Base-by-base conservation (phyloP, 2,329 filamentous ascomycete genomes). In the Ilyonectria robusta region DNA sequence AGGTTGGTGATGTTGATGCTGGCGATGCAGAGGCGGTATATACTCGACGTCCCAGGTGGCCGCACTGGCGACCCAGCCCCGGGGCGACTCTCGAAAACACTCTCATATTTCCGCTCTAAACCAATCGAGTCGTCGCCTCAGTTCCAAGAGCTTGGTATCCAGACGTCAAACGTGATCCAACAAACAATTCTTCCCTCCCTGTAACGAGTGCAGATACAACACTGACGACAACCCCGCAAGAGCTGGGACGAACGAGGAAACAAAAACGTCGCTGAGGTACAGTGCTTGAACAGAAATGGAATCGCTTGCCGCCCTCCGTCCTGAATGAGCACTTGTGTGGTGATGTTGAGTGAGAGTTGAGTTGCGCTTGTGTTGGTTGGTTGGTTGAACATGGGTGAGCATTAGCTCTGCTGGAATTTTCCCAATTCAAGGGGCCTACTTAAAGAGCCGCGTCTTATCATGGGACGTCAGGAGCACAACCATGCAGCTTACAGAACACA, bases 21-120 rank as follows among this genome's bases (percentile, higher is more conserved):
- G 60, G 15, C 47, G 65, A 29, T 17, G 55, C 17, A 9, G 62
- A 40, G 6, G 57, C 15, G 44, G 19, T 48, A 40, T 67, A 73
- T 37, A 40, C 35, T 42, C 59, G 70, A 9, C 31, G 37, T 3
- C 56, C 26, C 2, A 51, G 23, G 10, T 40, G 42, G 29, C 60
- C 33, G 46, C 65, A 68, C 21, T 65, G 68, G 55, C 70, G 56
- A 42, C 23, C 47, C 9, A 73, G 21, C 11, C 26, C 19, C 4
- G 53, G 31, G 17, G 11, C 19, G 3, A 23, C 42, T 53, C 46
- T 64, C 2, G 50, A 42, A 26, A 68, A 47, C 7, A 48, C n/a
- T 48, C 31, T 68, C 65, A 66, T 68, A 1, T n/a, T 46, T 9
- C 7, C 8, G 3, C 1, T 6, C 19, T 21, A 7, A 7, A 6